Base-by-base conservation (phyloP, 2,329 filamentous ascomycete species). In the Aspergillus spinulosporus region DNA sequence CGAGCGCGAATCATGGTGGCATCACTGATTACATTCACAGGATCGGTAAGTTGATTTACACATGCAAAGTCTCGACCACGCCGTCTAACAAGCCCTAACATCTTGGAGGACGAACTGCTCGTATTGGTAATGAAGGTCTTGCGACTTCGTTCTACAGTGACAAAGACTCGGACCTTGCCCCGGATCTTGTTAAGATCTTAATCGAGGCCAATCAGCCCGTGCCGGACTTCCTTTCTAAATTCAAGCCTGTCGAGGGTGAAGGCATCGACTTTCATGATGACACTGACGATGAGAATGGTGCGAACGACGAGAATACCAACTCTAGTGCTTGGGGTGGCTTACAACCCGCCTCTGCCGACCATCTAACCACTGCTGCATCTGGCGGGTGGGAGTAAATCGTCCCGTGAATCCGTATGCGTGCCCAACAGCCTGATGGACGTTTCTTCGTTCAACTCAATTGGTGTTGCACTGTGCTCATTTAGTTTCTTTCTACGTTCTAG, bases 1-100 rank as follows among this genome's bases (percentile, higher is more conserved):
- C 93, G 0, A 85, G 81, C 4, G 75, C 80, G 43, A 78, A 84
- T 0, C 82, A 93, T 64, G 92, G 91, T n/a, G 93, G 92, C 2
- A 96, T 97, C 54, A 86, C 90, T 48, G 94, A 97, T 72, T 99
- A 97, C 66, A 86, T 89, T 28, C 94, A 99, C 69, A 90, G 94
- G 9, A 97, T 97, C 69, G 94, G 89, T 90, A 84, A 75, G 81
- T 68, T 26, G 32, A 7, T 21, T 7, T 14, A 7, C 14, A 9
- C 12, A 3, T 29, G 26, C 58, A 51, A 62, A n/a, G 15, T 29
- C 31, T 8, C 21, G 4, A 14, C 21, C 6, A n/a, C 4, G 12
- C 14, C 12, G 9, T 7, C 3, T n/a, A 3, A 28, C 32, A 50
- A 7, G 11, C 4, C 9, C 49, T 57, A 47, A 58, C 29, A 5